Conservation (phyloP, 164 flowering plant species). For the Protea cynaroides region DNA sequence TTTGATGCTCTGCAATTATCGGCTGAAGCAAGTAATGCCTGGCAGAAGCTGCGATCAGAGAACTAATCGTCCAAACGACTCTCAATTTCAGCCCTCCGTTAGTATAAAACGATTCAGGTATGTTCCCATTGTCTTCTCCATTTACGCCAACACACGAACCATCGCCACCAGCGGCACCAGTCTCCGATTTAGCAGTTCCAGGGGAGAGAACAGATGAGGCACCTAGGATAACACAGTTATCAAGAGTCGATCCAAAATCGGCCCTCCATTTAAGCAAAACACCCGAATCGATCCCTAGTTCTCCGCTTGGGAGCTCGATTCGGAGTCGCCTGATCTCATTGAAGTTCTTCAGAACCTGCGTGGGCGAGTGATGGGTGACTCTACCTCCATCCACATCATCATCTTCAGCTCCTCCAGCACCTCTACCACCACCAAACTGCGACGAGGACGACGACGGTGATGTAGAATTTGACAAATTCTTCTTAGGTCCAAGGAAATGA, state of each 20-base stretch:
- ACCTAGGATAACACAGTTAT: slow-evolving; percentile 79
- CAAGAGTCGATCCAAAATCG: slow-evolving; percentile 83
- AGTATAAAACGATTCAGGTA: slow-evolving; percentile 88
- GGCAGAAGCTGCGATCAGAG: slow-evolving; percentile 80
- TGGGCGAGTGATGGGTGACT: slow-evolving; percentile 86
- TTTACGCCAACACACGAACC: background rate
- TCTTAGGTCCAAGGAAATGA: slow-evolving; percentile 45
- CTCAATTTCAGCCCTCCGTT: slow-evolving; percentile 82
- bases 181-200: background rate
- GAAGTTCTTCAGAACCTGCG: slow-evolving; percentile 78
- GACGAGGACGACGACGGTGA: background rate
- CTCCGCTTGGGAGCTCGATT: slow-evolving; percentile 86
- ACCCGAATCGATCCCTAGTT: slow-evolving; percentile 84
- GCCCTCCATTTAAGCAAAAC: slow-evolving; percentile 89
- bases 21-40: slow-evolving; percentile 85
- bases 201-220: slow-evolving; percentile 49
- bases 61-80: slow-evolving; percentile 91
- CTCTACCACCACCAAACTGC: background rate
- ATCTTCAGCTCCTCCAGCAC: slow-evolving; percentile 18
- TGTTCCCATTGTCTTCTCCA: slow-evolving; percentile 73
- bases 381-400: slow-evolving; percentile 38
- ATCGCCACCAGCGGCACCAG: background rate
- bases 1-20: slow-evolving; percentile 71
- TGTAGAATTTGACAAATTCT: background rate
- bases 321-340: slow-evolving; percentile 63